Evolutionary conservation across 192 early-diverging fungal species (phyloP).

Genomic region (Kickxella alabastrina): DNA sequence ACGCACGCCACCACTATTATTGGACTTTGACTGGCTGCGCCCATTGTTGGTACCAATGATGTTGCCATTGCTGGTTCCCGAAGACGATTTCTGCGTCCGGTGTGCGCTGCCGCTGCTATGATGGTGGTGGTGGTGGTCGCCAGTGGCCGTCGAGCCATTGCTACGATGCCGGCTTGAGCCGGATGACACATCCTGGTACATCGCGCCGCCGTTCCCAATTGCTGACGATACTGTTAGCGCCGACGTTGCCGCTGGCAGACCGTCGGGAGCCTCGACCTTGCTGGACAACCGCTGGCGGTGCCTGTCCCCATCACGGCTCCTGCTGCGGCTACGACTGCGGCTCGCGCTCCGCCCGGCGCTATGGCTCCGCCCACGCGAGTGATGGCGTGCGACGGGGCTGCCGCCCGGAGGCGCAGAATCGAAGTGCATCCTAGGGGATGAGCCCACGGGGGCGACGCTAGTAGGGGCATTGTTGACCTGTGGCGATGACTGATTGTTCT

Average conservation of each 20-base stretch:
- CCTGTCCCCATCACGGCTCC: constrained; percentile 9
- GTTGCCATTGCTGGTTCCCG: constrained; percentile 8
- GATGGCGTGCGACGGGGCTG: constrained; percentile 9
- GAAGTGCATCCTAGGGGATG: constrained; percentile 7
- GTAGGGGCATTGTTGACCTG: too few species aligned
- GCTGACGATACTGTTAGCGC: neutral
- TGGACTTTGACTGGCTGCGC: constrained; percentile 17
- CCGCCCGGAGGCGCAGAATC: constrained; percentile 1
- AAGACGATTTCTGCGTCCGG: constrained; percentile 7
- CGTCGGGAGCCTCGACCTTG: constrained; percentile 19
- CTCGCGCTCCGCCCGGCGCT: constrained; percentile 12
- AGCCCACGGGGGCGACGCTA: too few species aligned
- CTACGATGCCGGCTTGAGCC: constrained; percentile 8
- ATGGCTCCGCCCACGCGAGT: constrained; percentile 9
- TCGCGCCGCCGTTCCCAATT: neutral
- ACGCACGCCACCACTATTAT: constrained; percentile 17
- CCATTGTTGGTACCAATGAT: constrained; percentile 12
- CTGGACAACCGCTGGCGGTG: constrained; percentile 17
- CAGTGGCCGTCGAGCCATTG: constrained; percentile 11
- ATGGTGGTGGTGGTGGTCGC: constrained; percentile 6
- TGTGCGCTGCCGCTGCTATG: constrained; percentile 1
- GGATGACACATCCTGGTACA: neutral
- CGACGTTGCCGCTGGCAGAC: constrained; percentile 4
- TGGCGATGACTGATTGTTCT: constrained; percentile 18
- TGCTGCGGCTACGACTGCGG: constrained; percentile 23